Base-by-base conservation (phyloP, 2,329 filamentous ascomycete genomes). In the Cadophora sp. region DNA sequence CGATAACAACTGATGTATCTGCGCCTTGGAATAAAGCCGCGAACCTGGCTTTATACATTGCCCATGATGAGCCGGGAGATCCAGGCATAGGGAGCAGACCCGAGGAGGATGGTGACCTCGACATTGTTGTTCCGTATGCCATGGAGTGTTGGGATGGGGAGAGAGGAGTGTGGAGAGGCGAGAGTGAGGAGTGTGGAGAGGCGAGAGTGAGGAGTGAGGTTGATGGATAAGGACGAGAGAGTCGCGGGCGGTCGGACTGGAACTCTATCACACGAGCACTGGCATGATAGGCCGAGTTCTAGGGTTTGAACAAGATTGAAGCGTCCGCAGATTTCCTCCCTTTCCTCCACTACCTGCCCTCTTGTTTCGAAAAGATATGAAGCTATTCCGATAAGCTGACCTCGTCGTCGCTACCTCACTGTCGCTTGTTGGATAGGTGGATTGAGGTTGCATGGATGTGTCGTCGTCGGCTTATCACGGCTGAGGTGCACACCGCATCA, bases 1-100 rank as follows among this genome's bases (percentile, higher is more conserved):
- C 92, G 60, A 89, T 76, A 65, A 93, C 84, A 18, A 97, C 92
- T 60, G 89, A 83, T 1, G 85, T 84, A 75, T 96, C 89, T 58
- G 89, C 86, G 66, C 89, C 89, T 36, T 84, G 84, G 65, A 96
- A 88, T 55, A 91, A 74, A 22, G 84, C 81, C 59, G 80, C 82
- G 30, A 96, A 75, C 43, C 92, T 88, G 30, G 89, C 87, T 66
- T 84, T 83, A 79, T 92, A 95, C 65, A 87, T 78, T n/a, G 88
- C 85, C 91, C 92, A 94, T 58, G 91, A 92, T 4, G 92, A 84
- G 39, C 82, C 81, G 36, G 87, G 83, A 33, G 84, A 80, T 16
- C 87, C 86, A 9, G 87, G 87, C 75, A 89, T 80, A 43, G 86
- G 87, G 30, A 89, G 79, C 14, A 87, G 78, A 60, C 68, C 71